Conservation (phyloP, 164 flowering plant genomes). For the Stephania japonica region DNA sequence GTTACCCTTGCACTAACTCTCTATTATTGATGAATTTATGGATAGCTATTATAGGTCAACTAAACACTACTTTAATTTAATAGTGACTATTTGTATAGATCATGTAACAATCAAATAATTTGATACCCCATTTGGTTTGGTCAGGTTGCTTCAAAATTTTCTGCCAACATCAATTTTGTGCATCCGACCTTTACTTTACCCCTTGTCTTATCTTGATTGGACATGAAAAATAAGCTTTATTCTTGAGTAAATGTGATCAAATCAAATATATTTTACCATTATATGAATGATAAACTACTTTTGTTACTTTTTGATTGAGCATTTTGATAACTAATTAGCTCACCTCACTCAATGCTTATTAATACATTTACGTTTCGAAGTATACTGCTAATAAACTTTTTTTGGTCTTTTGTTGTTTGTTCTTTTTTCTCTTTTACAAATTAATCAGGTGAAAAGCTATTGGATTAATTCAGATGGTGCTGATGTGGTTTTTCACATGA, state of each 20-base stretch:
- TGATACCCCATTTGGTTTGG: too few species aligned
- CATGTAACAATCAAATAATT: too few species aligned
- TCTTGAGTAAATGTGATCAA: background rate
- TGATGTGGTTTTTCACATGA: slow-evolving; percentile 83
- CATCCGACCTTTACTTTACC: too few species aligned
- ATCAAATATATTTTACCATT: background rate
- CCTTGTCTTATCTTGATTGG: background rate
- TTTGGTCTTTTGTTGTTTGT: background rate
- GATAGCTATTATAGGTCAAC: too few species aligned
- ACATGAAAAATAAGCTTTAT: background rate
- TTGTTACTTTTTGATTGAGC: background rate
- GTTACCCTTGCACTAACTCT: too few species aligned
- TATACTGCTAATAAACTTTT: background rate
- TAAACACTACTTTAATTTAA: too few species aligned
- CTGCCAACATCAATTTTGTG: too few species aligned
- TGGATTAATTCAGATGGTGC: slow-evolving; percentile 94
- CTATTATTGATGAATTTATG: too few species aligned
- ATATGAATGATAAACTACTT: background rate
- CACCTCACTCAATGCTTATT: background rate
- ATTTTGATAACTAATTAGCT: background rate
- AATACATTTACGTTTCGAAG: background rate
- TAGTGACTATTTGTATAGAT: too few species aligned
- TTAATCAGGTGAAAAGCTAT: slow-evolving; percentile 65
- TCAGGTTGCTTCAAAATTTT: too few species aligned
- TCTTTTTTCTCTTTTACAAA: background rate